Base-by-base conservation (phyloP, 2,329 filamentous ascomycete genomes). In the Neonectria magnoliae region DNA sequence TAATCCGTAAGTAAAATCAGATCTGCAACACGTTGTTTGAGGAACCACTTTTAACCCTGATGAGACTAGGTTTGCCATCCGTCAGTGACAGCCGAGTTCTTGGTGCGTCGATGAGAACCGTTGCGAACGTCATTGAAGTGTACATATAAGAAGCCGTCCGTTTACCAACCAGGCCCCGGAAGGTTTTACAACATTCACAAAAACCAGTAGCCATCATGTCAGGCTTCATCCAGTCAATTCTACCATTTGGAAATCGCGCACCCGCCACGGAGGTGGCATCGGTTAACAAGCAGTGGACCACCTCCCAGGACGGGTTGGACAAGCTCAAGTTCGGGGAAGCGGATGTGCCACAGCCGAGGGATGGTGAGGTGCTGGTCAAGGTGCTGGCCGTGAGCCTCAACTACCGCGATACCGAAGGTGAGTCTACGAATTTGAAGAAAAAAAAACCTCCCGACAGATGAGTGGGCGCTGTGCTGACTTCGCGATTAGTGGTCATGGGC, bases 401-500 rank as follows among this genome's bases (percentile, higher is more conserved):
- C 68, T 84, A 81, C 48, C 82, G 84, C 5, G 84, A 86, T 66
- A 82, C 81, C 0, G 82, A 85, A 71, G 83, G 83, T 83, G 58
- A 53, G 74, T 69, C 9, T 18, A 2, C 18, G 9, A 29, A n/a
- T 10, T 2, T n/a, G 3, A n/a, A n/a, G n/a, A n/a, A n/a, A n/a
- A n/a, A n/a, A n/a, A n/a, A n/a, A n/a, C n/a, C n/a, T n/a, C n/a
- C n/a, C 14, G 14, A 8, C 7, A 13, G 10, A 5, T 5, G 29
- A 10, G 5, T 5, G 29, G 16, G 5, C 2, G 18, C 9, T 47
- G 2, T 27, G 31, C 31, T 20, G 31, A 20, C 31, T 36, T 22
- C 2, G 8, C 18, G 31, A 29, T 1, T 3, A 90, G 90, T 92
- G 20, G 83, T 82, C 72, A 89, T 85, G 80, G 90, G 90, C 31